These are phyloP conservation scores for Linnemannia exigua DNA, from an alignment of 192 early-diverging fungal genomes.

Conservation along the genomic window DNA sequence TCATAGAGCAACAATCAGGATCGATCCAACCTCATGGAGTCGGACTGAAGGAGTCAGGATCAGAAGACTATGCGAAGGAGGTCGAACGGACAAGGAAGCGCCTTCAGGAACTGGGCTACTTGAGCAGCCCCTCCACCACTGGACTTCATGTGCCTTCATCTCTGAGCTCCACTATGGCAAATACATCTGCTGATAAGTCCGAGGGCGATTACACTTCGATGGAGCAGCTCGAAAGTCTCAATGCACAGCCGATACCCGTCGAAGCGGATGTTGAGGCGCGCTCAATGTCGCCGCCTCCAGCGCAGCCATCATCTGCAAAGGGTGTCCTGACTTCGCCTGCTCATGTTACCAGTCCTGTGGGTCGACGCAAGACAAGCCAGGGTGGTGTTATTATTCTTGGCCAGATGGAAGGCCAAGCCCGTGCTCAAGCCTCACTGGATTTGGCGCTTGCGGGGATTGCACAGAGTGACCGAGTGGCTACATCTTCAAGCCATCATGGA, in stretches of 20 bases:
- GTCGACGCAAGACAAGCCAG: background rate
- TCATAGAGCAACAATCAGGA: background rate
- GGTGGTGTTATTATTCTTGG: background rate
- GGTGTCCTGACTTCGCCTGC: background rate
- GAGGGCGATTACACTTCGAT: background rate
- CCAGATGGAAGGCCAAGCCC: background rate
- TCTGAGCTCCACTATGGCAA: background rate
- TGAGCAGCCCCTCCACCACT: background rate
- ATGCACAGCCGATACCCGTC: background rate
- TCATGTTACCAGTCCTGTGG: background rate
- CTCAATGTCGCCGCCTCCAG: background rate
- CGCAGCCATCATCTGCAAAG: background rate
- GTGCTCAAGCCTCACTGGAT: background rate
- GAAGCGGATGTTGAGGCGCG: background rate
- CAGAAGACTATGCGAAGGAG: constrained; percentile 21
- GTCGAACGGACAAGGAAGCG: constrained; percentile 13
- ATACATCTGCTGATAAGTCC: background rate
- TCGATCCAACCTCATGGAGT: background rate
- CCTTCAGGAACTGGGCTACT: constrained; percentile 13
- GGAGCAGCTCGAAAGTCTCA: background rate
- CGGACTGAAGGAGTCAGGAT: background rate
- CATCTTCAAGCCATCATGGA: background rate
- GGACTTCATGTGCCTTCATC: background rate
- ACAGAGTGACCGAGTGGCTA: background rate
- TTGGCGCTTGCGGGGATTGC: background rate